Evolutionary conservation across 305 asterid species (phyloP), one percentile per base, ranked within the genome.

Genomic region (Euphrasia arctica): DNA sequence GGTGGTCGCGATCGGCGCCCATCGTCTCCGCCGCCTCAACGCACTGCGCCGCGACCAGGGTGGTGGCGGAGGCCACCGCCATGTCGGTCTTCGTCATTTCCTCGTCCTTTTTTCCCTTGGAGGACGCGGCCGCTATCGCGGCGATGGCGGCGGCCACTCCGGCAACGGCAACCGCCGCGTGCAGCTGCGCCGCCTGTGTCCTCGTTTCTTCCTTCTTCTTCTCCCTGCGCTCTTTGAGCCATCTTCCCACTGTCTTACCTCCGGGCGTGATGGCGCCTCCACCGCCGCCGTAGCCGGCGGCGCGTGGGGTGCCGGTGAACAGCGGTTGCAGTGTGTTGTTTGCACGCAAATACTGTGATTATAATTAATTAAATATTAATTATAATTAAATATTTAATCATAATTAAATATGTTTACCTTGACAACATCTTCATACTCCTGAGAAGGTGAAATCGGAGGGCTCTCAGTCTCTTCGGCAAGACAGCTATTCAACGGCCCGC

Each of bases 71-170:
- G 0, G 95, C 87, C 0, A 97, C 81, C 3, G 99, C 97, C 0
- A 96, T 90, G 54, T 94, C 89, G 0, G 98, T 88, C 72, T 88
- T 90, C 0, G 95, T 90, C 81, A 79, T 82, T 56, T 83, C 89
- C 52, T 88, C 96, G 41, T 90, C 96, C 34, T n/a, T n/a, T n/a
- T 88, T 90, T 0, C 80, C 79, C 9, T 79, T 76, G 4, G 93
- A 66, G 3, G 97, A 83, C 13, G 95, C 97, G 0, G 97, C 93
- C 5, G 99, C 97, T 60, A 90, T 90, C 0, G 97, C 95, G 0
- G 98, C 99, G 61, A 90, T 81, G 0, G 99, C 95, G 7, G 98
- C 87, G 13, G 98, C 96, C 29, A 94, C 95, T 54, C 95, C 98
- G 2, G 99, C 97, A 1, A 90, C 97, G 0, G 97, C 80, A 31